These are phyloP conservation scores for Excoecaria agallocha DNA, from an alignment of 345 rosid species.

Conservation along the genomic window DNA sequence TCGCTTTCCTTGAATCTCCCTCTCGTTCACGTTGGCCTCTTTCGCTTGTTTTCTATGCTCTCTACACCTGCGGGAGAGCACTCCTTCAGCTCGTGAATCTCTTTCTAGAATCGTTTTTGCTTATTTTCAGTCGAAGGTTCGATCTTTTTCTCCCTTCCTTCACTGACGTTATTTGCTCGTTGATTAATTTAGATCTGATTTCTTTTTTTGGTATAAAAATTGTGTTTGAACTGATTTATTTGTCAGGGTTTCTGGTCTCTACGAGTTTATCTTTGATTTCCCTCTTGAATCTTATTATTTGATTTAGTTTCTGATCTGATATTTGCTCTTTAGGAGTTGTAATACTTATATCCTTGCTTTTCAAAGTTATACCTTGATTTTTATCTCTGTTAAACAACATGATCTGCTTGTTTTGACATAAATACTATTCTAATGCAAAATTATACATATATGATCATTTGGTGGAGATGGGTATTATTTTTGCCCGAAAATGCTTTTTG, in stretches of 20 bases:
- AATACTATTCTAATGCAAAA: neutral
- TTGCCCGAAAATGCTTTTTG: no score
- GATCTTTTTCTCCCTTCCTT: neutral
- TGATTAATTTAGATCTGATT: neutral
- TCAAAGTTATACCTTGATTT: neutral
- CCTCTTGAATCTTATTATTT: neutral
- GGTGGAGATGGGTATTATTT: no score
- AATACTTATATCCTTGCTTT: neutral
- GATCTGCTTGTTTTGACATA: neutral
- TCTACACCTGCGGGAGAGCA: slow-evolving; percentile 14
- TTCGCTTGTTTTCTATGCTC: neutral
- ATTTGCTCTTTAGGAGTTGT: neutral
- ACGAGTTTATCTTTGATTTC: neutral
- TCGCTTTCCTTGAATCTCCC: no score
- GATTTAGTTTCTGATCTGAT: neutral
- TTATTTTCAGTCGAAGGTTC: slow-evolving; percentile 8
- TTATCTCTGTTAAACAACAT: neutral
- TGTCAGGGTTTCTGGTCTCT: neutral
- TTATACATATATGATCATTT: no score
- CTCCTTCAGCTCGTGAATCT: neutral
- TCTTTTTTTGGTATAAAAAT: neutral
- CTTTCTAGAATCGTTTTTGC: neutral
- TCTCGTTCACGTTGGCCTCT: neutral
- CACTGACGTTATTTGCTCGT: no score
- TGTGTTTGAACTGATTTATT: neutral